Conservation (phyloP, 768 basidiomycete genomes). For the Suillus paluster region DNA sequence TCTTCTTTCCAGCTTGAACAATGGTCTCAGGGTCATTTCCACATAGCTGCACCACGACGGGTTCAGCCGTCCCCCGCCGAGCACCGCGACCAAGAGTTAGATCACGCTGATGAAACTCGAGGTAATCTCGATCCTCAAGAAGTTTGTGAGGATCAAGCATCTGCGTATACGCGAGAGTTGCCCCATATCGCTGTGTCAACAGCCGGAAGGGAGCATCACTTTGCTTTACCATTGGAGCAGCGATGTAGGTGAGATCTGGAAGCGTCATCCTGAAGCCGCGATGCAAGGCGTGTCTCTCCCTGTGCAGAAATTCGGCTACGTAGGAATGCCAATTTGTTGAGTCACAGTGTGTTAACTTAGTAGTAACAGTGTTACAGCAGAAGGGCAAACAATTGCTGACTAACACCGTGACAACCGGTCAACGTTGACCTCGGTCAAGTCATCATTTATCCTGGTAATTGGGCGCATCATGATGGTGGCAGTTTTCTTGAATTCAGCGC, state of each 20-base stretch:
- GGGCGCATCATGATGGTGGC: not conserved
- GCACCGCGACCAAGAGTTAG: slow-evolving; percentile 31
- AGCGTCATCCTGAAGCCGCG: not conserved
- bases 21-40: slow-evolving; percentile 70
- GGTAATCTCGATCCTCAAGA: slow-evolving; percentile 65
- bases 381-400: not conserved
- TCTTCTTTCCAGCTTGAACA: slow-evolving; percentile 60
- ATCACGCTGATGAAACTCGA: slow-evolving; percentile 65
- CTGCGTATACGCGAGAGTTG: slow-evolving; percentile 74
- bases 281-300: too few relatives aligned
- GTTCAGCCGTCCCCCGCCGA: slow-evolving; percentile 24
- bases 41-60: slow-evolving; percentile 74
- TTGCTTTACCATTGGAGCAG: slow-evolving; percentile 82
- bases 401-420: not conserved
- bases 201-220: slow-evolving; percentile 77
- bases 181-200: slow-evolving; percentile 63
- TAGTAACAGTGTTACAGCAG: too few relatives aligned
- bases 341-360: too few relatives aligned
- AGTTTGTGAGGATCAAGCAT: slow-evolving; percentile 73
- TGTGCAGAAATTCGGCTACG: too few relatives aligned
- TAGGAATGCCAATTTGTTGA: too few relatives aligned
- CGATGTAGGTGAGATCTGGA: slow-evolving; percentile 44
- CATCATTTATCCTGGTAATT: too few relatives aligned
- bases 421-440: too few relatives aligned
- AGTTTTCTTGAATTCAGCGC: not conserved